Evolutionary conservation across 352 stramenopile species (phyloP).

Genomic region (Thalassiosira sp.): DNA sequence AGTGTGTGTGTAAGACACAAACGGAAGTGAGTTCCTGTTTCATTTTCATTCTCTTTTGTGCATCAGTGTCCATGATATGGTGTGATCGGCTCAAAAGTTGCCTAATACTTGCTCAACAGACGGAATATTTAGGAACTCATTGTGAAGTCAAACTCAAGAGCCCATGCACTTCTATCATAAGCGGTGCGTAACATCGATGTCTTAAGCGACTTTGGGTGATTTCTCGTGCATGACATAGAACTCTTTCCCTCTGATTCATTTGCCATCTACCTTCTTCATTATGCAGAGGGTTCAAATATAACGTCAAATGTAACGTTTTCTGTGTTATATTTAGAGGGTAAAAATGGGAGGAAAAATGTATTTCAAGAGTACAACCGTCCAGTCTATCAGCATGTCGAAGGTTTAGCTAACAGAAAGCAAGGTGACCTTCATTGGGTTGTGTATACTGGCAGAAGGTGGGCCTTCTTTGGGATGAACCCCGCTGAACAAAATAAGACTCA

Average conservation of each 20-base stretch:
- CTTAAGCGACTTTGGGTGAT: background rate
- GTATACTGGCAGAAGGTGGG: constrained; percentile 15
- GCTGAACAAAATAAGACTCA: constrained; percentile 4
- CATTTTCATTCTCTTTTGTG: too few species aligned
- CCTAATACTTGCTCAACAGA: background rate
- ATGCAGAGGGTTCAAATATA: background rate
- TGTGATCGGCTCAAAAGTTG: too few species aligned
- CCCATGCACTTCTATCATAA: background rate
- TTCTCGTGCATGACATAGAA: background rate
- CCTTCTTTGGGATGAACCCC: background rate
- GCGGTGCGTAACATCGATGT: background rate
- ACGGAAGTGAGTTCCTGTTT: background rate
- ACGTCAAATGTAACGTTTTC: too few species aligned
- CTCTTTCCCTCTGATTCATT: background rate
- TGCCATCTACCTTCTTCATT: background rate
- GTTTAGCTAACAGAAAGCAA: background rate
- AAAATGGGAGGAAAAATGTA: too few species aligned
- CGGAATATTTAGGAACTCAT: constrained; percentile 12
- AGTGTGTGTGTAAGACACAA: constrained; percentile 1
- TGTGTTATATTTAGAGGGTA: too few species aligned
- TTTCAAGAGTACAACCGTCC: constrained; percentile 11
- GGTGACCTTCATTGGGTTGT: constrained; percentile 13
- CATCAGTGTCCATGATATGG: too few species aligned
- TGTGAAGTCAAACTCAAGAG: constrained; percentile 3
- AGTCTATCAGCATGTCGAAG: constrained; percentile 5